Evolutionary conservation across 2,329 filamentous ascomycete genomes (phyloP), one percentile per base, ranked within the genome.

Genomic region (Stachybotrys chlorohalonatus): DNA sequence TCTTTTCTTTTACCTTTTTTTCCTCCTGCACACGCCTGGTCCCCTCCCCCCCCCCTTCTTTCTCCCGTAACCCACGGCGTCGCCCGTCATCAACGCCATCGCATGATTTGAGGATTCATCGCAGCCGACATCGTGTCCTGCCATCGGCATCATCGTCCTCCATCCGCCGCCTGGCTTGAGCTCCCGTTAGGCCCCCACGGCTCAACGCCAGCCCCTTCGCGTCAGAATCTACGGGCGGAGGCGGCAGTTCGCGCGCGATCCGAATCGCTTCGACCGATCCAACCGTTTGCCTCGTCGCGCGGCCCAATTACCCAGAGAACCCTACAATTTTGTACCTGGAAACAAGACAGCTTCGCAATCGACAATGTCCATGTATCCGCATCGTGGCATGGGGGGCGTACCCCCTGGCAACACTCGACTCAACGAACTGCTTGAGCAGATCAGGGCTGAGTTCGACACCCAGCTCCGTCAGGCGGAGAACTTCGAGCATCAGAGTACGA

Each of bases 381-480:
- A 95, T 78, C 90, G 90, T 69, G 87, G 86, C 70, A 87, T 95
- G 81, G 86, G 85, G 61, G 82, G 78, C 60, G 85, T 84, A 61
- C 86, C 88, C 74, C 75, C 74, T 31, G 70, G 69, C 58, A 79
- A 75, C 62, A 72, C 71, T 52, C 90, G 94, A 62, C 79, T 97
- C 64, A 90, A 88, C 62, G 93, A 99, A 78, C 84, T 97, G 60
- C 81, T 99, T 67, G 93, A 97, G 55, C 87, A 91, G 70, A 84
- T 99, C 64, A 86, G 93, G 67, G 81, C 84, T 66, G 94, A 99
- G 73, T 97, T 96, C 63, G 93, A 97, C 62, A 86, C 80, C 57
- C 89, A 95, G 71, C 81, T 86, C 63, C 85, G 89, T 60, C 85
- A 89, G 63, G 88, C 85, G 60, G 90, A 90, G 69, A 89, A 90